Evolutionary conservation across 192 early-diverging fungal genomes (phyloP), one percentile per base, ranked within the genome.

Genomic region (Umbelopsis isabellina): DNA sequence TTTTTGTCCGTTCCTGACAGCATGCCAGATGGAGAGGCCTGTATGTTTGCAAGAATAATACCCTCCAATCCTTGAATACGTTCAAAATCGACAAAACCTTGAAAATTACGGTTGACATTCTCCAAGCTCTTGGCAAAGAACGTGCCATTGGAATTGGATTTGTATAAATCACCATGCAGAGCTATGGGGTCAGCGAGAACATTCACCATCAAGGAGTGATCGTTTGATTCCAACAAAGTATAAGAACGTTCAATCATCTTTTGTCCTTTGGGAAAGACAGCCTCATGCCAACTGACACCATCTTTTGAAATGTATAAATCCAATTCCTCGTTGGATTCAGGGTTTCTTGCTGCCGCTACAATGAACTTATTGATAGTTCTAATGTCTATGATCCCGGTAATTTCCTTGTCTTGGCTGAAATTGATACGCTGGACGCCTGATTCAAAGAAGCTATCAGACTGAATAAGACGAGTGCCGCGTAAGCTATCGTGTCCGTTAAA

Each of bases 81-180:
- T 82, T 98, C 96, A 80, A 96, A 94, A 72, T 99, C 97, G 9
- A 98, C 93, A 30, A 86, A 72, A 20, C 95, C 97, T 9, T 77
- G 46, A 0, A 33, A 15, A 49, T 93, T 87, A 35, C 94, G 89
- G 70, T 99, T 95, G 20, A 92, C 92, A 76, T 94, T 84, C 35
- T 94, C 85, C 30, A 95, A 85, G 41, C 90, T 83, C 66, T 85
- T 85, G 46, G 89, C 87, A 75, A 95, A 99, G 70, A 90, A 90
- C 1, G 87, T 93, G 65, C 97, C 97, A 50, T 95, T 90, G 5
- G 93, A 94, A 76, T 94, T 94, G 18, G 95, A 97, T 21, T 87
- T 69, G 77, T 89, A 95, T 52, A 99, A 82, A 15, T 87, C 84
- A 16, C 95, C 95, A 23, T 80, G 86, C 1, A 81, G 49, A 41